Conservation (phyloP, 306 rosid species). For the Ziziphus jujuba region DNA sequence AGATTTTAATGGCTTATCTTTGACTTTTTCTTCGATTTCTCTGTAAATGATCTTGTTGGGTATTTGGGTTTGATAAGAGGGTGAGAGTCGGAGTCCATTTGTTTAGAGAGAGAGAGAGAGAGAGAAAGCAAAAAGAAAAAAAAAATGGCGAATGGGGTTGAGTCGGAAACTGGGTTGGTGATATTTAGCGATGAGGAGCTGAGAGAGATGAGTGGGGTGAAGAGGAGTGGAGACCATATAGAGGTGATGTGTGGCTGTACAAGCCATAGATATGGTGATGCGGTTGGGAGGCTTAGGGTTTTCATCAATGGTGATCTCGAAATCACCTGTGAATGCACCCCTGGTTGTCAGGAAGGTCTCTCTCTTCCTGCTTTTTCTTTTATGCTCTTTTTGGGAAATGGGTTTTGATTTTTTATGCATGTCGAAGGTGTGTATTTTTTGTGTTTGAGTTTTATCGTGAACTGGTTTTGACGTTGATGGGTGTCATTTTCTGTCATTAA, state of each 20-base stretch:
- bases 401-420: conserved; percentile 40
- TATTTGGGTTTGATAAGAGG: conserved; percentile 40
- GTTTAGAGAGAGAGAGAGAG: not conserved
- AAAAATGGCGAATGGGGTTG: conserved; percentile 66
- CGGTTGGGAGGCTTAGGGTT: conserved; percentile 99
- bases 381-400: conserved; percentile 26
- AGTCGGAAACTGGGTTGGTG: conserved; percentile 51
- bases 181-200: conserved; percentile 89
- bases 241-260: conserved; percentile 97
- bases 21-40: conserved; percentile 38
- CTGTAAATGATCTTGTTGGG: conserved; percentile 21
- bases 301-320: conserved; percentile 79
- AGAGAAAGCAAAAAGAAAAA: no score
- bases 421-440: conserved; percentile 21
- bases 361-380: conserved; percentile 20
- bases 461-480: conserved; percentile 58
- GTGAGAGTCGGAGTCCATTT: conserved; percentile 16
- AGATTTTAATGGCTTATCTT: conserved; percentile 22
- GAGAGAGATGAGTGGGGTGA: conserved; percentile 81
- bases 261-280: conserved; percentile 92
- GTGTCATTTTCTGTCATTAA: conserved; percentile 35
- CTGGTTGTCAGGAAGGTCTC: conserved; percentile 96
- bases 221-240: conserved; percentile 60
- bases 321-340: conserved; percentile 95
- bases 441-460: conserved; percentile 22